These are phyloP conservation scores for Vanrija pseudolonga DNA, from an alignment of 1,284 basidiomycete species.

Conservation along the genomic window DNA sequence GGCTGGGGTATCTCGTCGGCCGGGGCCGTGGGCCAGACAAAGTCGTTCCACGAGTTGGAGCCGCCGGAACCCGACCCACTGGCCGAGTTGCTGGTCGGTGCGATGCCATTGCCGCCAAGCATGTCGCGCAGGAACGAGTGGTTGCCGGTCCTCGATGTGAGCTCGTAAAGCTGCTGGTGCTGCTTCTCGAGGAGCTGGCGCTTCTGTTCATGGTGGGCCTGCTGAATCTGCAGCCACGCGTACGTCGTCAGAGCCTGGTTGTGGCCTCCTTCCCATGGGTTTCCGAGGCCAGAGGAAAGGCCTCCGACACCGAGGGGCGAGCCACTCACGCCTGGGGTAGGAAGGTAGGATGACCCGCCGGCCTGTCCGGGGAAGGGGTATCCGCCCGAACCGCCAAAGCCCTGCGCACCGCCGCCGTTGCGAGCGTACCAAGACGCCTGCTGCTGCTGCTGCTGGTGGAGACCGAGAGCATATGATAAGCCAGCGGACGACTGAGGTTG, in stretches of 20 bases:
- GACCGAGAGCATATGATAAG: conserved; percentile 14
- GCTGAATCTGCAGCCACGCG: conserved; percentile 46
- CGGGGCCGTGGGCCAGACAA: conserved; percentile 17
- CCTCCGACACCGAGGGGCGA: not conserved
- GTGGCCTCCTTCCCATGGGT: conserved; percentile 28
- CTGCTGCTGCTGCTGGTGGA: conserved; percentile 9
- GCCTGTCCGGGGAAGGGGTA: conserved; percentile 1
- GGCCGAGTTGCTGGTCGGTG: not conserved
- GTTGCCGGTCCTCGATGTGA: conserved; percentile 15
- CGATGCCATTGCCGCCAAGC: conserved; percentile 6
- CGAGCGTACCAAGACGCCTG: conserved; percentile 1
- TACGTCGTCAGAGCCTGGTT: conserved; percentile 34
- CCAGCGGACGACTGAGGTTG: conserved; percentile 1
- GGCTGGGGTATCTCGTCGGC: not conserved
- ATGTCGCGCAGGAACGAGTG: conserved; percentile 15
- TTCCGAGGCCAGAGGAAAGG: not conserved
- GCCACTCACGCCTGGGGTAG: not conserved
- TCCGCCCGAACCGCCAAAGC: not conserved
- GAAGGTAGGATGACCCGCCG: conserved; percentile 1
- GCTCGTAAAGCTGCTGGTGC: conserved; percentile 38
- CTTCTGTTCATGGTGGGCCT: conserved; percentile 46
- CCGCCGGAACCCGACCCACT: not conserved
- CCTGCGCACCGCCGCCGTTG: not conserved
- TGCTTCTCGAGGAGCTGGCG: conserved; percentile 39
- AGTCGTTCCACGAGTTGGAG: conserved; percentile 5